Conservation (phyloP, 2,329 filamentous ascomycete genomes). For the Grosmannia serpens region DNA sequence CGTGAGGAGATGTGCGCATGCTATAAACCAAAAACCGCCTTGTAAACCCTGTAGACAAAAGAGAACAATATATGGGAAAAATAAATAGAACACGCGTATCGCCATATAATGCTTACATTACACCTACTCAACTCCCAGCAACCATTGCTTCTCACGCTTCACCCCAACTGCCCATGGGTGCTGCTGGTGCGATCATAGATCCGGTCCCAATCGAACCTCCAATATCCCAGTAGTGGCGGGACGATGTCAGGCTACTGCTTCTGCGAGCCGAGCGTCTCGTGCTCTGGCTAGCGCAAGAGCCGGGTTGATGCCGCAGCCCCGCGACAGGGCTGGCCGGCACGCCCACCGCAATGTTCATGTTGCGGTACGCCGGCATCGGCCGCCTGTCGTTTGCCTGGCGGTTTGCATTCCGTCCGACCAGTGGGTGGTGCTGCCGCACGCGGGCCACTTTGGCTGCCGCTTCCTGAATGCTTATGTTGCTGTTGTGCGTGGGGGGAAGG, state of each 20-base stretch:
- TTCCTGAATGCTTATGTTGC: conserved; percentile 41
- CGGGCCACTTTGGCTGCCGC: conserved; percentile 67
- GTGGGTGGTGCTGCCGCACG: conserved; percentile 79
- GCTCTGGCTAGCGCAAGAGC: conserved; percentile 80
- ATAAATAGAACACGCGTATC: neutral
- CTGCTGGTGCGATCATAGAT: conserved; percentile 54
- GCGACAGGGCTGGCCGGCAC: conserved; percentile 34
- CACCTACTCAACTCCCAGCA: neutral
- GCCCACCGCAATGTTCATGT: conserved; percentile 14
- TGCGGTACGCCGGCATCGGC: conserved; percentile 35
- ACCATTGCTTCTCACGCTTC: conserved; percentile 40
- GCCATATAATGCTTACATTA: neutral
- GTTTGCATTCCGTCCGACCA: conserved; percentile 46
- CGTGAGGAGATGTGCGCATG: neutral
- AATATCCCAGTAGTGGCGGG: conserved; percentile 86
- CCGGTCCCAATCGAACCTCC: conserved; percentile 70
- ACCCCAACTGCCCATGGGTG: conserved; percentile 66
- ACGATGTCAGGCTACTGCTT: conserved; percentile 57
- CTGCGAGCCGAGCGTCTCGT: conserved; percentile 59
- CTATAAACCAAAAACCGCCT: neutral
- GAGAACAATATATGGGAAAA: neutral
- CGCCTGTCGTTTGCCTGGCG: conserved; percentile 29
- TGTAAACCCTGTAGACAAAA: neutral
- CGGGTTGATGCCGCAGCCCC: conserved; percentile 35
- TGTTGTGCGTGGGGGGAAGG: conserved; percentile 1